phyloP scores from a whole-genome alignment of 768 basidiomycete genomes.

The Termitomyces bulborhizus region DNA sequence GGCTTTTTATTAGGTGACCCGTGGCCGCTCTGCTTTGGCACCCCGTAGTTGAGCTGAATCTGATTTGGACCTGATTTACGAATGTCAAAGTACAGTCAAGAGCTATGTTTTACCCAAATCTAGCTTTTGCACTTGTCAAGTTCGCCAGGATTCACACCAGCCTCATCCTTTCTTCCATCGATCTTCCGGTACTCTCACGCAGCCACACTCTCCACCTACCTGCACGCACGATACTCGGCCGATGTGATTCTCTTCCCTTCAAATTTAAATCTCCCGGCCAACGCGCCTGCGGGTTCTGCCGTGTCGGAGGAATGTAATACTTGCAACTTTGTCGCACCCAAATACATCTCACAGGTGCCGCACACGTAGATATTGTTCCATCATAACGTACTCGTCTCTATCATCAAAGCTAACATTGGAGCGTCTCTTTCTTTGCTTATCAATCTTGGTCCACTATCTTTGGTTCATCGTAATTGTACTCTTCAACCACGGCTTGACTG shows the following conservation, averaged over 20 bases:
- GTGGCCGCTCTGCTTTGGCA: no score
- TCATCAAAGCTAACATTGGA: neutral
- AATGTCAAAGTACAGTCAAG: no score
- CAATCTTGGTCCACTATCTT: no score
- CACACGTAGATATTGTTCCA: conserved; percentile 15
- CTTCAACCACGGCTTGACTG: neutral
- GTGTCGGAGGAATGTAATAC: conserved; percentile 6
- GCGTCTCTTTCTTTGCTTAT: no score
- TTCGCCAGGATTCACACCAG: conserved; percentile 10
- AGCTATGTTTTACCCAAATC: no score
- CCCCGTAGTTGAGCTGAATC: no score
- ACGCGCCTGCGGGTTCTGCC: conserved; percentile 15
- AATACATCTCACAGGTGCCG: neutral
- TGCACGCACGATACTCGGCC: neutral
- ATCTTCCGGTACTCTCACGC: conserved; percentile 7
- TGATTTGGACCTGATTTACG: no score
- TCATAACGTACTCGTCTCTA: conserved; percentile 10
- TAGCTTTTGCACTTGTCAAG: neutral
- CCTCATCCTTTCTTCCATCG: conserved; percentile 11
- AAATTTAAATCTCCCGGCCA: conserved; percentile 10
- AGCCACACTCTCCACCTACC: conserved; percentile 1
- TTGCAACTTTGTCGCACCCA: conserved; percentile 9
- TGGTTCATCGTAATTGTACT: neutral
- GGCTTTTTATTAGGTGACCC: no score
- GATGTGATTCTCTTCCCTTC: conserved; percentile 9